Percentiles rank a stretch among this genome's conserved stretches.
Evolutionary conservation across 164 flowering plant species (phyloP).

Genomic region (Taxillus chinensis): DNA sequence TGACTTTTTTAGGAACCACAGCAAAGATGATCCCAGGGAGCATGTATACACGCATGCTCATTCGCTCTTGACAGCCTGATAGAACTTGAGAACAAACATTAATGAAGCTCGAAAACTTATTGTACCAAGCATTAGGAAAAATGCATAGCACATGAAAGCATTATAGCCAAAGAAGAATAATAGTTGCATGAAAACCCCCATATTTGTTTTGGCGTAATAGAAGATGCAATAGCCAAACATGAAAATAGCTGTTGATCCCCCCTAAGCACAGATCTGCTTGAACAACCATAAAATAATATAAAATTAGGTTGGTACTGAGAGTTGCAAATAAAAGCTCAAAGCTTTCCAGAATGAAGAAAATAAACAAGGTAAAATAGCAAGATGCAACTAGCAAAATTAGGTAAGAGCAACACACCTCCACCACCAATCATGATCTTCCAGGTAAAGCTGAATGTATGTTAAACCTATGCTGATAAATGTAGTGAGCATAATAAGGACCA

Average conservation of each 20-base stretch:
- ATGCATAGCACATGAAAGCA: conserved; percentile 67
- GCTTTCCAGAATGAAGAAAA: not conserved
- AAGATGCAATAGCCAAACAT: conserved; percentile 58
- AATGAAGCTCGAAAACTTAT: conserved; percentile 54
- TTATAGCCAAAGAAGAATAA: conserved; percentile 64
- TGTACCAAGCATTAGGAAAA: conserved; percentile 71
- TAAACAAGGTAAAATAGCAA: not conserved
- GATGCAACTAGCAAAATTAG: not conserved
- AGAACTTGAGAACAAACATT: conserved; percentile 47
- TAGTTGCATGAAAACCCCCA: conserved; percentile 65
- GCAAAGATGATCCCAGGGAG: not conserved
- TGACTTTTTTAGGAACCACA: too few relatives aligned
- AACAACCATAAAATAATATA: conserved; percentile 12
- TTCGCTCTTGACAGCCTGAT: conserved; percentile 53
- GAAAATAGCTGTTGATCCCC: conserved; percentile 66
- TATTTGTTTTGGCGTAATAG: conserved; percentile 51
- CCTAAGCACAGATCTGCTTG: conserved; percentile 52
- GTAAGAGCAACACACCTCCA: conserved; percentile 63
- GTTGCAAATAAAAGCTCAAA: not conserved
- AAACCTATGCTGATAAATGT: conserved; percentile 46
- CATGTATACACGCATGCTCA: conserved; percentile 7
- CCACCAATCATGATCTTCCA: conserved; percentile 81
- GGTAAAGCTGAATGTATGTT: conserved; percentile 71
- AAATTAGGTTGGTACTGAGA: not conserved
- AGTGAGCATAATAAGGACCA: conserved; percentile 47